Percentiles rank a stretch among this genome's conserved stretches.
These are phyloP conservation scores for Cordyceps javanica DNA, from an alignment of 2,329 filamentous ascomycete species.

Conservation along the genomic window DNA sequence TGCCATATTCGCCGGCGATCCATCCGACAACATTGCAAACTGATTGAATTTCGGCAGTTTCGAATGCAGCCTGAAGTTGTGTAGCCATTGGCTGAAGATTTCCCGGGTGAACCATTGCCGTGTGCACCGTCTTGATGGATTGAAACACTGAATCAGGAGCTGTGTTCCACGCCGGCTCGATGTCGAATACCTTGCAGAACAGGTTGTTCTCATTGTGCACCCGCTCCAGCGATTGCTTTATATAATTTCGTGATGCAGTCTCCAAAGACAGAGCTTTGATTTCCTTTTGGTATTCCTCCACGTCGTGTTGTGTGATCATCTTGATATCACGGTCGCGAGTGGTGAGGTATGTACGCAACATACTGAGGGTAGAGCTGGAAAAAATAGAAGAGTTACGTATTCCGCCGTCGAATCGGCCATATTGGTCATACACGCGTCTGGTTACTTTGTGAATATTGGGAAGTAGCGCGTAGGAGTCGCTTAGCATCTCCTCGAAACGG, in stretches of 20 bases:
- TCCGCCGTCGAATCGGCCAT: constrained; percentile 38
- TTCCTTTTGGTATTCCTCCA: constrained; percentile 49
- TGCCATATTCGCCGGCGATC: constrained; percentile 52
- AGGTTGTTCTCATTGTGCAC: constrained; percentile 49
- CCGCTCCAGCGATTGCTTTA: constrained; percentile 55
- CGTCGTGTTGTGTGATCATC: constrained; percentile 45
- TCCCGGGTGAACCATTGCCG: constrained; percentile 45
- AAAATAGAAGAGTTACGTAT: constrained; percentile 46
- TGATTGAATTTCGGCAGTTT: constrained; percentile 40
- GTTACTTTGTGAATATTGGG: constrained; percentile 50
- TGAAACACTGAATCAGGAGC: constrained; percentile 45
- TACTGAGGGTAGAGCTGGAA: constrained; percentile 45
- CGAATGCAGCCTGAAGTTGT: constrained; percentile 43
- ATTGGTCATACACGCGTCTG: constrained; percentile 44
- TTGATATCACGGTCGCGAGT: constrained; percentile 49
- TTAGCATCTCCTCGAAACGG: constrained; percentile 52
- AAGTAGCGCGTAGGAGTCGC: constrained; percentile 49
- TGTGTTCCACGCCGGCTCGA: constrained; percentile 48
- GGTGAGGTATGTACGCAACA: constrained; percentile 48
- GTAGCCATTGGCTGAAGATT: constrained; percentile 48
- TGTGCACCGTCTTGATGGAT: constrained; percentile 42
- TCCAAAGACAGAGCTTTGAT: constrained; percentile 43
- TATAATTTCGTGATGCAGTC: constrained; percentile 50
- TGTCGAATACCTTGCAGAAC: constrained; percentile 49
- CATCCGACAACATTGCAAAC: constrained; percentile 52